Percentiles rank a stretch among this genome's conserved stretches.
phyloP scores from a whole-genome alignment of 1,284 basidiomycete species.

The Waitea zeae region DNA sequence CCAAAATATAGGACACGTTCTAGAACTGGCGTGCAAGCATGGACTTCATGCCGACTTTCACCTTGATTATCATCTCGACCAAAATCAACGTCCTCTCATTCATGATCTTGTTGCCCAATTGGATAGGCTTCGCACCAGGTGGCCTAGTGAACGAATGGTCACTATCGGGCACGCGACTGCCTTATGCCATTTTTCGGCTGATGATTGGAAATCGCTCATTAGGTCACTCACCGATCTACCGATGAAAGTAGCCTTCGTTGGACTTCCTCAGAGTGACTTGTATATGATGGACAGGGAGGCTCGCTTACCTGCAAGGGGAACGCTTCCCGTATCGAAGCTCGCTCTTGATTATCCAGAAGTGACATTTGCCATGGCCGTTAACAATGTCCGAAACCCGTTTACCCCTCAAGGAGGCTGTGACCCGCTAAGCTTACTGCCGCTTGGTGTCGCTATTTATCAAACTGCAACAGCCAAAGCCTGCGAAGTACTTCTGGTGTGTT shows the following conservation, averaged over 20 bases:
- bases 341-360: constrained; percentile 25
- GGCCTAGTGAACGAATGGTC: constrained; percentile 15
- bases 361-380: constrained; percentile 35
- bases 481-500: constrained; percentile 27
- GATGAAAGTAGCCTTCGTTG: constrained; percentile 33
- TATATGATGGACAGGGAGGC: constrained; percentile 40
- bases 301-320: constrained; percentile 21
- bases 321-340: constrained; percentile 31
- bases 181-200: constrained; percentile 27
- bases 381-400: constrained; percentile 50
- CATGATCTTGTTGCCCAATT: constrained; percentile 30
- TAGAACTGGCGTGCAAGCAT: constrained; percentile 24
- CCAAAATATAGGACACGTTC: constrained; percentile 33
- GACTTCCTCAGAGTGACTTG: constrained; percentile 43
- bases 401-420: constrained; percentile 47
- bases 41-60: constrained; percentile 40
- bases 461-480: constrained; percentile 28
- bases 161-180: constrained; percentile 46
- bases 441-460: constrained; percentile 45
- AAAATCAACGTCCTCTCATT: constrained; percentile 29
- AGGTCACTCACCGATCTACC: constrained; percentile 18
- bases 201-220: constrained; percentile 25
- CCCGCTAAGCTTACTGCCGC: constrained; percentile 35
- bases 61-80: constrained; percentile 45
- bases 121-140: constrained; percentile 10